Conservation (phyloP, 2,329 filamentous ascomycete species). For the Fusarium sp. region DNA sequence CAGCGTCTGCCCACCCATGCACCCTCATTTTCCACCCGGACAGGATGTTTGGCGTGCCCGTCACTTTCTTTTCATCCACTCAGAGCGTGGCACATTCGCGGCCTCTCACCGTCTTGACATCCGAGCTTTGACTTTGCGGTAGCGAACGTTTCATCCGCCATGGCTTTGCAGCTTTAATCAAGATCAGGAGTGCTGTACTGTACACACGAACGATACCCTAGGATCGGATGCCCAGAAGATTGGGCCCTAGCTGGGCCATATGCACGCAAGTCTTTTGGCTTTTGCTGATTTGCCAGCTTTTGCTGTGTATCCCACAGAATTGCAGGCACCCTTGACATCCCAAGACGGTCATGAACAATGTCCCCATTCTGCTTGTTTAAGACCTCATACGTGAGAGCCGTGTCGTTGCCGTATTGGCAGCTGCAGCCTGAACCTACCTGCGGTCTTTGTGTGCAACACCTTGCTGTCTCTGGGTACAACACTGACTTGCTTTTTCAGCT, state of each 20-base stretch:
- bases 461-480: slow-evolving; percentile 29
- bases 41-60: slow-evolving; percentile 20
- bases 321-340: slow-evolving; percentile 13
- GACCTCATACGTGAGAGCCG: background rate
- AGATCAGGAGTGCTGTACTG: slow-evolving; percentile 7
- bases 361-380: slow-evolving; percentile 4
- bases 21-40: slow-evolving; percentile 43
- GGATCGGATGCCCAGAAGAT: slow-evolving; percentile 27
- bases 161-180: slow-evolving; percentile 15
- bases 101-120: slow-evolving; percentile 22
- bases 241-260: slow-evolving; percentile 22
- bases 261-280: slow-evolving; percentile 28
- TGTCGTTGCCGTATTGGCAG: slow-evolving; percentile 28
- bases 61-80: slow-evolving; percentile 3
- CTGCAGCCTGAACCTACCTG: slow-evolving; percentile 25
- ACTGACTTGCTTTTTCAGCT: slow-evolving; percentile 24
- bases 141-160: slow-evolving; percentile 21
- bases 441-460: slow-evolving; percentile 30
- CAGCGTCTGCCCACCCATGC: slow-evolving; percentile 15
- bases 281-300: slow-evolving; percentile 25
- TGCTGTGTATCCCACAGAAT: slow-evolving; percentile 25
- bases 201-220: slow-evolving; percentile 13
- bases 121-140: slow-evolving; percentile 25
- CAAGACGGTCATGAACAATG: slow-evolving; percentile 2
- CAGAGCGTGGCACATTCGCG: slow-evolving; percentile 11